Conservation (phyloP, 2,329 filamentous ascomycete genomes). For the Aspergillus sp. region DNA sequence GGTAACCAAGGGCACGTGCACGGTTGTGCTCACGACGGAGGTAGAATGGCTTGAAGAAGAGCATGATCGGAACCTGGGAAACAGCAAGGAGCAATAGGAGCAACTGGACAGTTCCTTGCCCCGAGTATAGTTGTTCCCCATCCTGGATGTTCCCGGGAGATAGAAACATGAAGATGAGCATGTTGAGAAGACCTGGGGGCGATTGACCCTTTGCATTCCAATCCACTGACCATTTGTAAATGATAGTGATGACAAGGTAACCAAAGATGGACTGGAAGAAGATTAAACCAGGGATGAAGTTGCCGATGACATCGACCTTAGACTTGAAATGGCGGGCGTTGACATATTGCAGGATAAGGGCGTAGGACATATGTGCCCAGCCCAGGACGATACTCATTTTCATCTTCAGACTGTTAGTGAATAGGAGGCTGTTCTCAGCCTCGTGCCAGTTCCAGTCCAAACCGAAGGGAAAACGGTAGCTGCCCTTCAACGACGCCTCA, state of each 20-base stretch:
- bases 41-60: slow-evolving; percentile 95
- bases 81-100: slow-evolving; percentile 79
- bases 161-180: slow-evolving; percentile 99
- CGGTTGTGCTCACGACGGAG: slow-evolving; percentile 91
- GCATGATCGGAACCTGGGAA: slow-evolving; percentile 80
- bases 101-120: slow-evolving; percentile 74
- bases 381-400: slow-evolving; percentile 97
- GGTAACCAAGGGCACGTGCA: slow-evolving; percentile 83
- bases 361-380: slow-evolving; percentile 96
- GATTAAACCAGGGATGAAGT: slow-evolving; percentile 97
- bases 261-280: slow-evolving; percentile 99
- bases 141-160: slow-evolving; percentile 68
- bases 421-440: slow-evolving; percentile 90
- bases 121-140: slow-evolving; percentile 68
- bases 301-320: slow-evolving; percentile 93
- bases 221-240: slow-evolving; percentile 96
- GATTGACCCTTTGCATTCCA: slow-evolving; percentile 68
- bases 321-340: slow-evolving; percentile 95
- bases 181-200: slow-evolving; percentile 90
- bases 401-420: slow-evolving; percentile 99
- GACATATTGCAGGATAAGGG: slow-evolving; percentile 85
- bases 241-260: slow-evolving; percentile 87
- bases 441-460: slow-evolving; percentile 97
- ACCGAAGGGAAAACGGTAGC: slow-evolving; percentile 91
- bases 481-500: slow-evolving; percentile 65